Evolutionary conservation across 2,329 filamentous ascomycete genomes (phyloP), one percentile per base, ranked within the genome.

Genomic region (Aspergillus aculeatinus): DNA sequence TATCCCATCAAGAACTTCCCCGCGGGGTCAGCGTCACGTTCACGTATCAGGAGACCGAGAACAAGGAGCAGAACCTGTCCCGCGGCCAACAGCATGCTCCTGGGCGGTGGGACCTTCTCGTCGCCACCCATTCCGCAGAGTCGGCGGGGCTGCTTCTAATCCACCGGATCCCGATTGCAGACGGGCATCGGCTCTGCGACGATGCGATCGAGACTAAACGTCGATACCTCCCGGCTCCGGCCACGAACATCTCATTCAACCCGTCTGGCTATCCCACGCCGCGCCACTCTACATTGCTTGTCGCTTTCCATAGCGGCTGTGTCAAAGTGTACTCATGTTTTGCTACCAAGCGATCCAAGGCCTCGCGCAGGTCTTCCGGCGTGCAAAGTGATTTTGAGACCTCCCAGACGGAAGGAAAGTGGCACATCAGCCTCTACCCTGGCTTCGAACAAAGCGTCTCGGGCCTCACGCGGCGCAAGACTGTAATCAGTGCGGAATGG

Each of bases 291-390:
- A 80, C 82, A 49, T 70, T 88, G 11, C 76, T 88, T 9, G 74
- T 88, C 6, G 77, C 81, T 1, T 84, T 87, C 58, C 70, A 78
- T 1, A 78, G 76, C n/a, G 85, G 85, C 5, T 79, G 77, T 48
- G 82, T 85, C 29, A 84, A 85, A 56, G 76, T 88, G 14, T 86
- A 85, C 66, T 82, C 86, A 56, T 82, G 81, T 27, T 80, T 85
- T 33, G 75, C 80, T 16, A 68, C 64, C 23, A 74, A 69, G 48
- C 58, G 63, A 16, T 65, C 65, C 6, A 74, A 66, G 51, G 51
- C 68, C 16, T 60, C 63, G 6, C 67, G 72, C 5, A 70, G 73
- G 21, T 66, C 70, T 4, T 72, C 72, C 12, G 65, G 63, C 4
- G 65, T 73, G 14, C 70, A 70, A 29, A 71, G 66, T 31, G 74